A percentile compares a stretch with the other conserved stretches of the same genome.
Evolutionary conservation across 2,329 filamentous ascomycete genomes (phyloP).

Genomic region (Cyphellophora attinorum): DNA sequence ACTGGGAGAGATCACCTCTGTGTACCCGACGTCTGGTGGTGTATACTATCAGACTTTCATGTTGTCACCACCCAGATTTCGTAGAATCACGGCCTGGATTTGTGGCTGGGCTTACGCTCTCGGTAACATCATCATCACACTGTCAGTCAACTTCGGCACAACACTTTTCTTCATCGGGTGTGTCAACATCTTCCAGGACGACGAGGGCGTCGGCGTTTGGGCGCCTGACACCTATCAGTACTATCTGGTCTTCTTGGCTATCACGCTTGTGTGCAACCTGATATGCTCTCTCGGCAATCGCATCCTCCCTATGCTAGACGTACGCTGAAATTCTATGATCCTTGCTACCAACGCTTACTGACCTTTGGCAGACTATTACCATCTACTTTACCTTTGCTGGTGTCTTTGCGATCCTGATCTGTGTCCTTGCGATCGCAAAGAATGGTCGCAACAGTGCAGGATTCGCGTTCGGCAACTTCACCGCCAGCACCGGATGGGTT

Average conservation of each 20-base stretch:
- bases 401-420: conserved; percentile 55
- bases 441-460: conserved; percentile 53
- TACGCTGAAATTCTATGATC: conserved; percentile 30
- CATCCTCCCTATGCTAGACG: conserved; percentile 53
- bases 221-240: conserved; percentile 34
- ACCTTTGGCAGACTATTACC: conserved; percentile 50
- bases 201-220: conserved; percentile 36
- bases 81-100: conserved; percentile 58
- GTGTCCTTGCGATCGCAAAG: conserved; percentile 57
- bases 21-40: conserved; percentile 67
- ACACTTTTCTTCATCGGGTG: conserved; percentile 45
- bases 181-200: conserved; percentile 45
- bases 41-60: conserved; percentile 75
- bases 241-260: conserved; percentile 39
- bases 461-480: conserved; percentile 61
- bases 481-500: conserved; percentile 59
- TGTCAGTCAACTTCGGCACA: conserved; percentile 74
- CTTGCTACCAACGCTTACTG: neutral
- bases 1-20: conserved; percentile 64
- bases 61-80: conserved; percentile 53
- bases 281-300: conserved; percentile 44
- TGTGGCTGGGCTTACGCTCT: conserved; percentile 69
- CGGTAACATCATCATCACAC: conserved; percentile 71
- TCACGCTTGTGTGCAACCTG: conserved; percentile 41
- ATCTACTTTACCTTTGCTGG: conserved; percentile 68